A percentile compares a stretch with the other conserved stretches of the same genome.
Conservation (phyloP, 78 protist species). For the Dictyostelium firmibasis region DNA sequence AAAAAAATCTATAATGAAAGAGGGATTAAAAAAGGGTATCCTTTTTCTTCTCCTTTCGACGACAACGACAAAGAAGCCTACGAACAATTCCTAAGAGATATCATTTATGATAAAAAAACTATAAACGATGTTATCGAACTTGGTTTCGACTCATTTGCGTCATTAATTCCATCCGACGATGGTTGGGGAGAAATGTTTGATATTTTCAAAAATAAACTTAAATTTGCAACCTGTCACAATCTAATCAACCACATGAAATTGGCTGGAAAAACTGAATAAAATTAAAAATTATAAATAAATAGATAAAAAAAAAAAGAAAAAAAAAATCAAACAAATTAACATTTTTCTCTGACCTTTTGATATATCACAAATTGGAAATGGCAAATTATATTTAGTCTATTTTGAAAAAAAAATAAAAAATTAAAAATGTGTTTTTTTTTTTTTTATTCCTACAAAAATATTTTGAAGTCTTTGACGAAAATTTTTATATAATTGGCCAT, state of each 20-base stretch:
- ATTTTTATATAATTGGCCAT: too few relatives aligned
- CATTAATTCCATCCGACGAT: neutral
- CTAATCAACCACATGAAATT: neutral
- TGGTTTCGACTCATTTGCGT: neutral
- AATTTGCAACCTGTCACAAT: neutral
- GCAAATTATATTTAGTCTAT: too few relatives aligned
- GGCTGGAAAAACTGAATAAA: neutral
- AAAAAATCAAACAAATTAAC: too few relatives aligned
- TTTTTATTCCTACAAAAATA: too few relatives aligned
- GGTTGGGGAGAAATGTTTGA: neutral
- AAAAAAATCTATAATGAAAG: neutral
- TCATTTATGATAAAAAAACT: neutral
- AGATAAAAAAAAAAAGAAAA: neutral
- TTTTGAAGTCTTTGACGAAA: too few relatives aligned
- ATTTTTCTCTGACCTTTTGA: too few relatives aligned
- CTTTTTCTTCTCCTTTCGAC: neutral
- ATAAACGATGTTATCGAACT: neutral
- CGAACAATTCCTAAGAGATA: neutral
- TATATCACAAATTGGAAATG: too few relatives aligned
- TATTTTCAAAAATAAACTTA: neutral
- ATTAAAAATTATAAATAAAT: neutral
- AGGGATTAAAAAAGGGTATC: neutral
- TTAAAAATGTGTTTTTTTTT: too few relatives aligned
- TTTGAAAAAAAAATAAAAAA: too few relatives aligned
- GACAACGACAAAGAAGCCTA: neutral